These are phyloP conservation scores for Penicillium janthinellum DNA, from an alignment of 2,329 filamentous ascomycete genomes.

Conservation along the genomic window DNA sequence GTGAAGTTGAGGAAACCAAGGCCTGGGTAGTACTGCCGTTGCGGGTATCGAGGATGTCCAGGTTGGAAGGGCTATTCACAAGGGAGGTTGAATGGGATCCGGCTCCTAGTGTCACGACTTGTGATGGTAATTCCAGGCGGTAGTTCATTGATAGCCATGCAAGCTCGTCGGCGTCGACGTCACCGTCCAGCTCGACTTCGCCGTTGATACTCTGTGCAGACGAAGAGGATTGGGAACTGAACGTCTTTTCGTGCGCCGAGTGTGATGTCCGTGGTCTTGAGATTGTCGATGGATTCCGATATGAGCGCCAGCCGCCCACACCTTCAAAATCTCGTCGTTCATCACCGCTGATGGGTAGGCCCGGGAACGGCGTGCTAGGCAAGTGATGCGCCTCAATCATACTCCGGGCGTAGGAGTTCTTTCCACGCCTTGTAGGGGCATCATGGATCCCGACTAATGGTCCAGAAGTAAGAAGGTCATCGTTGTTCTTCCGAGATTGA, in stretches of 20 bases:
- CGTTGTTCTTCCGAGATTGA: slow-evolving; percentile 15
- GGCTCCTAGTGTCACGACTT: slow-evolving; percentile 25
- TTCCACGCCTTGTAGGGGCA: slow-evolving; percentile 10
- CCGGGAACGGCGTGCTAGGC: slow-evolving; percentile 22
- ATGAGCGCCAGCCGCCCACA: slow-evolving; percentile 44
- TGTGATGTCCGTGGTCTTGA: slow-evolving; percentile 23
- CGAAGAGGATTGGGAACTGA: slow-evolving; percentile 29
- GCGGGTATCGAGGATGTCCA: slow-evolving; percentile 6
- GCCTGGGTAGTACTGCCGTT: slow-evolving; percentile 7
- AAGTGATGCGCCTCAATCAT: slow-evolving; percentile 27
- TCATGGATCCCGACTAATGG: slow-evolving; percentile 4
- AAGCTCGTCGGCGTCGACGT: slow-evolving; percentile 35
- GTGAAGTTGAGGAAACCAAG: slow-evolving; percentile 9
- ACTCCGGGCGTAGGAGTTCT: slow-evolving; percentile 21
- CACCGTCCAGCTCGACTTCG: slow-evolving; percentile 18
- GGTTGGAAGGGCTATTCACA: slow-evolving; percentile 13
- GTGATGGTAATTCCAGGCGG: slow-evolving; percentile 41
- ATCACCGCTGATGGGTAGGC: slow-evolving; percentile 35
- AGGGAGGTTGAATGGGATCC: slow-evolving; percentile 9
- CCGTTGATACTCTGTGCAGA: slow-evolving; percentile 25
- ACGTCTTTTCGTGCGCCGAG: slow-evolving; percentile 17
- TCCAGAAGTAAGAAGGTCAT: slow-evolving; percentile 16
- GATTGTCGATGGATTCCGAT: slow-evolving; percentile 3
- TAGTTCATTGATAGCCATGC: slow-evolving; percentile 44
- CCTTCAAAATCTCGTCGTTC: slow-evolving; percentile 48